Percentiles rank a stretch among this genome's conserved stretches.
These are phyloP conservation scores for Pseudognaphalium luteoalbum DNA, from an alignment of 129 eudicot species.

Conservation along the genomic window DNA sequence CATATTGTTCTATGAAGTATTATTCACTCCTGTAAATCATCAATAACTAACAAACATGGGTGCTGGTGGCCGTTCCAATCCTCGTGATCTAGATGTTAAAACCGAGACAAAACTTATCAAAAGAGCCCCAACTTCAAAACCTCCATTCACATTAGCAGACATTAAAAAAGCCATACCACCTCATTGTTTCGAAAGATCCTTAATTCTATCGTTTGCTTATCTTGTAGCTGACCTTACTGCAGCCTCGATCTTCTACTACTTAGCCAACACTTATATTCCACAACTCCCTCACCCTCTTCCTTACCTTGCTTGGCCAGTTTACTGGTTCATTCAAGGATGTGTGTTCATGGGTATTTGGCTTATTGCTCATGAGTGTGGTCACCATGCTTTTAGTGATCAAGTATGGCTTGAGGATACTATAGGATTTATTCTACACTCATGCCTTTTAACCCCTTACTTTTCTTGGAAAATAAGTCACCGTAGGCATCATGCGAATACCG, in stretches of 20 bases:
- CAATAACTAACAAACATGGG: constrained; percentile 34
- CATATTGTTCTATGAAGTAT: too few species aligned
- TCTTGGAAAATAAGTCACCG: constrained; percentile 42
- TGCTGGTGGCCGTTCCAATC: constrained; percentile 33
- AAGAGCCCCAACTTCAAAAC: constrained; percentile 49
- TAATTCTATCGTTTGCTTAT: constrained; percentile 42
- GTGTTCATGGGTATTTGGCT: constrained; percentile 53
- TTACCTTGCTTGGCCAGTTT: constrained; percentile 56
- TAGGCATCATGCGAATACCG: constrained; percentile 40
- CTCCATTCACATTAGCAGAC: constrained; percentile 51
- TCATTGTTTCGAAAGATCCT: constrained; percentile 52
- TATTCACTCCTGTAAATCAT: too few species aligned
- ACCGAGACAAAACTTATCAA: constrained; percentile 26
- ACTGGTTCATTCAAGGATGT: constrained; percentile 47
- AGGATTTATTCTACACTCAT: constrained; percentile 33
- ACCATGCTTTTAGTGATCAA: constrained; percentile 40
- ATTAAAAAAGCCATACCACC: constrained; percentile 60
- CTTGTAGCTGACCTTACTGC: constrained; percentile 36
- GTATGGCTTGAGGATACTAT: constrained; percentile 30
- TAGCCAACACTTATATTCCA: constrained; percentile 41
- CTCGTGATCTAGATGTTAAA: constrained; percentile 11
- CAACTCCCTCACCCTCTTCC: constrained; percentile 46
- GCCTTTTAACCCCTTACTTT: constrained; percentile 39
- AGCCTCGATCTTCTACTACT: constrained; percentile 36
- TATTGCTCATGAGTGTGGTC: constrained; percentile 63